Base-by-base conservation (phyloP, 345 rosid species). In the Garcia nutans region DNA sequence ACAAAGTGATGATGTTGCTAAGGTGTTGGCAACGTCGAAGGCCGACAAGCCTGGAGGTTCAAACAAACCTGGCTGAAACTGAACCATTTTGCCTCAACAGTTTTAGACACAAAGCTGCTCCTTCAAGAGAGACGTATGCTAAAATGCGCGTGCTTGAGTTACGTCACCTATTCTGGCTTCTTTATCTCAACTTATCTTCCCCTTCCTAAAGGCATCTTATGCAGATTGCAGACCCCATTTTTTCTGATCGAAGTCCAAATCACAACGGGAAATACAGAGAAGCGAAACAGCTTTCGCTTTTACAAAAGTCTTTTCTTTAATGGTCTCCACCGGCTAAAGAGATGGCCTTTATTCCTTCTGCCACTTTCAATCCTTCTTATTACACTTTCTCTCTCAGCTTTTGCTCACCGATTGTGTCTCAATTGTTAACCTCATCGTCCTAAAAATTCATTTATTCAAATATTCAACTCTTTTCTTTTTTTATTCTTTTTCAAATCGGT, bases 91-190 rank as follows among this genome's bases (percentile, higher is more conserved):
- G 74, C 73, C 74, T 9, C 82, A 68, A 49, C 76, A 70, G 74
- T 47, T 77, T 67, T 60, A 58, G 78, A 76, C 79, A 84, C 82
- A 88, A 83, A 79, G 85, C 85, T 74, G 82, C 76, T 15, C 23
- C 16, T 37, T 19, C 20, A 10, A 59, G 45, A 31, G 54, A 26
- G 80, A 76, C 74, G 69, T 8, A 12, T 65, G 77, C 75, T 76
- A 73, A 83, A 75, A 81, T 60, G 52, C 84, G 92, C 97, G 87
- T 89, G 94, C 91, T 83, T 73, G 41, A 70, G 52, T 65, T 73
- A 76, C 88, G 81, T 86, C 91, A 85, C 77, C 86, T 26, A 83
- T 85, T 61, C 78, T 28, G 68, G 19, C 62, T 28, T 65, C 71
- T 77, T 65, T 54, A 71, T 78, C 75, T 75, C 71, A 23, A 6